Percentiles rank a stretch among this genome's conserved stretches.
Conservation (phyloP, 768 basidiomycete species). For the Amanita polypyramis region DNA sequence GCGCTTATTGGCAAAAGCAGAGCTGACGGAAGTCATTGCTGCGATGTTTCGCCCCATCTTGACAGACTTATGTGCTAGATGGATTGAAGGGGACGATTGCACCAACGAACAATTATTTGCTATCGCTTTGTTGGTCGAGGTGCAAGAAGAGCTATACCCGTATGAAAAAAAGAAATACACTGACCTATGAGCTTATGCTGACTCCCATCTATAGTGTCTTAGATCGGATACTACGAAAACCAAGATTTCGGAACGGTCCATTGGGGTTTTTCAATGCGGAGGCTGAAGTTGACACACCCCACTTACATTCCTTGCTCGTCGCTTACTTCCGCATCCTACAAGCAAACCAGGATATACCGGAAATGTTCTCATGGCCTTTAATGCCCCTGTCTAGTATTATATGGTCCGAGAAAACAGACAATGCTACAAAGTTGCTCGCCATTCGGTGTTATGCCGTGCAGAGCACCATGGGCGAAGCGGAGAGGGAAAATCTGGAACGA, state of each 20-base stretch:
- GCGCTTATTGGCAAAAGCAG: conserved; percentile 35
- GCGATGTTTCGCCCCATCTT: conserved; percentile 66
- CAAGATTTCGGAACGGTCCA: conserved; percentile 40
- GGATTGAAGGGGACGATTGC: conserved; percentile 53
- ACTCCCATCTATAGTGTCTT: conserved; percentile 36
- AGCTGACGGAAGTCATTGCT: conserved; percentile 54
- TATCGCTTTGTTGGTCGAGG: conserved; percentile 53
- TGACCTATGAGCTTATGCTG: conserved; percentile 9
- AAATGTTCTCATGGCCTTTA: conserved; percentile 51
- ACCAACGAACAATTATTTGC: conserved; percentile 39
- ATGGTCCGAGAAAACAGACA: conserved; percentile 37
- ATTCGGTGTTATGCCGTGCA: conserved; percentile 73
- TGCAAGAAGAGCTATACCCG: conserved; percentile 65
- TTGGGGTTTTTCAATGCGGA: conserved; percentile 33
- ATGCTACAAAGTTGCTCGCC: conserved; percentile 56
- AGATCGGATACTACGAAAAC: conserved; percentile 34
- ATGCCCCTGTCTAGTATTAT: conserved; percentile 39
- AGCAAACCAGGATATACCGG: conserved; percentile 61
- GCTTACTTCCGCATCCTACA: conserved; percentile 75
- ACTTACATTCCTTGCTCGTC: conserved; percentile 63
- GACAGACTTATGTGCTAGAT: conserved; percentile 71
- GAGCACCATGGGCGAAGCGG: conserved; percentile 68
- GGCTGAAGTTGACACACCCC: conserved; percentile 25
- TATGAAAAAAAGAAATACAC: conserved; percentile 26
- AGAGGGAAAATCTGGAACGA: conserved; percentile 56